Percentiles rank a stretch among this genome's conserved stretches.
These are phyloP conservation scores for Dipodascus geniculatus DNA, from an alignment of 805 yeast genomes.

Conservation along the genomic window DNA sequence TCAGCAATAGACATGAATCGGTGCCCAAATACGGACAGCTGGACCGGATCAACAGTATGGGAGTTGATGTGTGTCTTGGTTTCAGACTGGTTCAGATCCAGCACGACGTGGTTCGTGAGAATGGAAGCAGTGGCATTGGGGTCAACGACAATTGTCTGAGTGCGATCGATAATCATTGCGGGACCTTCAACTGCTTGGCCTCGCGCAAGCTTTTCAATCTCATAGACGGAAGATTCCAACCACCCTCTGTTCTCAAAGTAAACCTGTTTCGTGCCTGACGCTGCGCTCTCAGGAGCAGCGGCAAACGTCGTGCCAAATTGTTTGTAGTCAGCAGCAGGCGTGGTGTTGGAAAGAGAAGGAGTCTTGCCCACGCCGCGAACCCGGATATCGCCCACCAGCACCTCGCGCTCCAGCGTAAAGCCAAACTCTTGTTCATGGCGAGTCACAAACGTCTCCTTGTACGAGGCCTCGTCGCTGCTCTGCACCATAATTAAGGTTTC, in stretches of 20 bases:
- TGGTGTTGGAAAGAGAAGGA: slow-evolving; percentile 26
- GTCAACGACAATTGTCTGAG: slow-evolving; percentile 68
- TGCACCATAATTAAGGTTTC: slow-evolving; percentile 74
- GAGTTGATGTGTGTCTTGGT: slow-evolving; percentile 12
- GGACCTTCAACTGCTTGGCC: slow-evolving; percentile 58
- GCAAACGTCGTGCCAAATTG: slow-evolving; percentile 21
- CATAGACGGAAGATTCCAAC: slow-evolving; percentile 41
- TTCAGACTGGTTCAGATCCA: slow-evolving; percentile 21
- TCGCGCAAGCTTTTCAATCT: slow-evolving; percentile 38
- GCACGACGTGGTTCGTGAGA: slow-evolving; percentile 49
- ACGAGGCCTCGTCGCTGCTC: slow-evolving; percentile 11
- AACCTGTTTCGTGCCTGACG: slow-evolving; percentile 29
- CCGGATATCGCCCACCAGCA: slow-evolving; percentile 61
- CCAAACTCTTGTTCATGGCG: slow-evolving; percentile 66
- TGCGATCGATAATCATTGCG: slow-evolving; percentile 64
- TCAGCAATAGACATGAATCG: slow-evolving; percentile 87
- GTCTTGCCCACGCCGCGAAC: slow-evolving; percentile 65
- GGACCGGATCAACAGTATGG: slow-evolving; percentile 48
- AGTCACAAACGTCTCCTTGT: slow-evolving; percentile 34
- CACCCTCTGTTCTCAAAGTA: slow-evolving; percentile 42
- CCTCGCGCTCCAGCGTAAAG: slow-evolving; percentile 45
- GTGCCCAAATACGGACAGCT: slow-evolving; percentile 68
- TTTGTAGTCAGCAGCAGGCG: slow-evolving; percentile 43
- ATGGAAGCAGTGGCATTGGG: slow-evolving; percentile 48
- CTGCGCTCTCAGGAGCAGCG: slow-evolving; percentile 9